Conservation (phyloP, 2,329 filamentous ascomycete species). For the Hymenoscyphus salicellus region DNA sequence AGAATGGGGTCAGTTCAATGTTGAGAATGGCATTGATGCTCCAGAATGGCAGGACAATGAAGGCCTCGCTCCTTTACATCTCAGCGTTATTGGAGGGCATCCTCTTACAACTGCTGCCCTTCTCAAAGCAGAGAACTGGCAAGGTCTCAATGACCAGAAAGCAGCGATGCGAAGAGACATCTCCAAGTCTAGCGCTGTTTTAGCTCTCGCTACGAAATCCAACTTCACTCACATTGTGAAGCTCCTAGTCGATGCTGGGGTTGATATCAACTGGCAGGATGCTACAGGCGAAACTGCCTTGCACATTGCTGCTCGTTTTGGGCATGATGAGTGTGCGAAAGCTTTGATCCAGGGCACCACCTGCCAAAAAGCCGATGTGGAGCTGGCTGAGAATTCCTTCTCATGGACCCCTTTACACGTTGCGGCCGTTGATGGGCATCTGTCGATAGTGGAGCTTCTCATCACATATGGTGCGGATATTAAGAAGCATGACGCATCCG, state of each 20-base stretch:
- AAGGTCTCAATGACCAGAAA: slow-evolving; percentile 58
- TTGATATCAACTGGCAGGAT: slow-evolving; percentile 92
- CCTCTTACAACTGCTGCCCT: slow-evolving; percentile 79
- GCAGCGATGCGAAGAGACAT: slow-evolving; percentile 65
- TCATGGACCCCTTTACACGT: slow-evolving; percentile 95
- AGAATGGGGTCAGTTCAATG: slow-evolving; percentile 81
- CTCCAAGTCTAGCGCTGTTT: slow-evolving; percentile 79
- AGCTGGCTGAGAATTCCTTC: slow-evolving; percentile 78
- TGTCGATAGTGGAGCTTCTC: slow-evolving; percentile 71
- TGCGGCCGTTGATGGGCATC: slow-evolving; percentile 82
- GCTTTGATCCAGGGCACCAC: slow-evolving; percentile 69
- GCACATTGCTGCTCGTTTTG: slow-evolving; percentile 86
- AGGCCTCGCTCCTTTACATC: slow-evolving; percentile 84
- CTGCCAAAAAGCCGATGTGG: slow-evolving; percentile 70
- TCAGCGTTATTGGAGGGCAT: slow-evolving; percentile 89
- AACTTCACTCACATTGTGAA: slow-evolving; percentile 83
- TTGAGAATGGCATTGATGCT: slow-evolving; percentile 81
- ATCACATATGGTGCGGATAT: slow-evolving; percentile 75
- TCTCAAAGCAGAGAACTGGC: slow-evolving; percentile 76
- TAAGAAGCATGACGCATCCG: slow-evolving; percentile 74
- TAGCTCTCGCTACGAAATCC: slow-evolving; percentile 83
- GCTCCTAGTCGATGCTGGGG: slow-evolving; percentile 82
- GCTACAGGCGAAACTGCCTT: slow-evolving; percentile 86
- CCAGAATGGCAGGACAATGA: slow-evolving; percentile 88
- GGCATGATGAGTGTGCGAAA: slow-evolving; percentile 75